Conservation (phyloP, 2,329 filamentous ascomycete genomes). For the Annulohypoxylon truncatum region DNA sequence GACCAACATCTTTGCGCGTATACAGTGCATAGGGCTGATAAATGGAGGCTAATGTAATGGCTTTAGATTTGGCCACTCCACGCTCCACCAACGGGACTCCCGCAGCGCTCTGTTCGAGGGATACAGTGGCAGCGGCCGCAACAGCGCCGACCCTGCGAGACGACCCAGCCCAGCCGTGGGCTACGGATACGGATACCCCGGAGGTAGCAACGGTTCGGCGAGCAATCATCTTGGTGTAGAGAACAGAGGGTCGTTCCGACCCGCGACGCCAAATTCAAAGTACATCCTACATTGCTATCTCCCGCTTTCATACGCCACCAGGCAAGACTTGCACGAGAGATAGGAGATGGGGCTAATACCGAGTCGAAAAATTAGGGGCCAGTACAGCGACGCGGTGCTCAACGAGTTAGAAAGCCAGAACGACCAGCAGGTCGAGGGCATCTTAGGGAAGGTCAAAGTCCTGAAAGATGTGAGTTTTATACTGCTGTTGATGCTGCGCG, state of each 20-base stretch:
- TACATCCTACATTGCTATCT: constrained; percentile 47
- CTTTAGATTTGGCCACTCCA: constrained; percentile 73
- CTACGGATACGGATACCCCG: constrained; percentile 66
- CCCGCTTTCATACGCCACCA: neutral
- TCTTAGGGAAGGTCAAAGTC: constrained; percentile 88
- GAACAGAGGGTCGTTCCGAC: constrained; percentile 60
- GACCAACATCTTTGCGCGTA: neutral
- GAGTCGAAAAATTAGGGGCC: constrained; percentile 68
- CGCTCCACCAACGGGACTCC: constrained; percentile 78
- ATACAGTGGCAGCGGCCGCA: constrained; percentile 70
- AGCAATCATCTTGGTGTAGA: constrained; percentile 45
- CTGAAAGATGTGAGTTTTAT: constrained; percentile 80
- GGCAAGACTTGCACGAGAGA: neutral
- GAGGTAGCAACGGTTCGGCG: constrained; percentile 46
- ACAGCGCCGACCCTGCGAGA: constrained; percentile 57
- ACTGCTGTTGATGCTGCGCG: constrained; percentile 35
- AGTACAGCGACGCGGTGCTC: constrained; percentile 92
- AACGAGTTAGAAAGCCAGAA: constrained; percentile 97
- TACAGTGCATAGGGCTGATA: constrained; percentile 7
- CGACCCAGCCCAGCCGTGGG: constrained; percentile 56
- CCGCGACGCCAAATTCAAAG: constrained; percentile 78
- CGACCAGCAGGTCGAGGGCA: constrained; percentile 88
- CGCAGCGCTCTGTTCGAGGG: constrained; percentile 80
- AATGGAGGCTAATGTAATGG: neutral
- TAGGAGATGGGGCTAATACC: constrained; percentile 3